Evolutionary conservation across 169 alveolate species (phyloP), one percentile per base, ranked within the genome.

Genomic region (Blepharisma undulans): DNA sequence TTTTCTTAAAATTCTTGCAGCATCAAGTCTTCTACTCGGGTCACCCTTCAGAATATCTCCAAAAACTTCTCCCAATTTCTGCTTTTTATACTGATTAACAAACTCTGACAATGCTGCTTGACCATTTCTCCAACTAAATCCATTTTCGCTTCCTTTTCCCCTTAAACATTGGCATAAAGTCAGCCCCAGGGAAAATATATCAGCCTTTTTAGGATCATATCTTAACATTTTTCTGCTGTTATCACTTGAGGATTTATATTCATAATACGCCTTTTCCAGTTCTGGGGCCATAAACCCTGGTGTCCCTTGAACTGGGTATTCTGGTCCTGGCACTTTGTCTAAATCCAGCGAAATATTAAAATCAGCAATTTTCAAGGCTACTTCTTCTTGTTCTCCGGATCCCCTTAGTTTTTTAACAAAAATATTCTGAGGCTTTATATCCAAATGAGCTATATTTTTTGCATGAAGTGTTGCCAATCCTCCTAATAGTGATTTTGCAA

Each of bases 131-230:
- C 66, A 48, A 5, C 66, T 48, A 48, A 3, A 48, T 18, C 66
- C 66, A 3, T 48, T 5, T 3, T 18, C 66, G 0, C 0, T 48
- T 48, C 66, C 66, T 48, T 48, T 48, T 18, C 66, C 66, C 14
- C 66, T 48, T 18, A 48, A 48, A 18, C 66, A 48, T 72, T 72
- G 80, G 33, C 33, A 1, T 72, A 92, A 92, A 61, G 92, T 88
- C 21, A 92, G 66, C 32, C 94, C 94, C n/a, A 92, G 76, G 3
- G 94, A 92, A 87, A 48, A 92, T 8, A 88, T 90, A 88, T 92
- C 94, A 19, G 92, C 79, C 87, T 88, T 92, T 78, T 59, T 86
- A 4, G 92, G 81, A 79, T 86, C 86, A 86, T 93, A 96, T 33
- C 89, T 93, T 18, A 94, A 95, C 21, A 12, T 10, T 33, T 72